phyloP scores from a whole-genome alignment of 108 stramenopile species.

The Cyclotella cryptica region DNA sequence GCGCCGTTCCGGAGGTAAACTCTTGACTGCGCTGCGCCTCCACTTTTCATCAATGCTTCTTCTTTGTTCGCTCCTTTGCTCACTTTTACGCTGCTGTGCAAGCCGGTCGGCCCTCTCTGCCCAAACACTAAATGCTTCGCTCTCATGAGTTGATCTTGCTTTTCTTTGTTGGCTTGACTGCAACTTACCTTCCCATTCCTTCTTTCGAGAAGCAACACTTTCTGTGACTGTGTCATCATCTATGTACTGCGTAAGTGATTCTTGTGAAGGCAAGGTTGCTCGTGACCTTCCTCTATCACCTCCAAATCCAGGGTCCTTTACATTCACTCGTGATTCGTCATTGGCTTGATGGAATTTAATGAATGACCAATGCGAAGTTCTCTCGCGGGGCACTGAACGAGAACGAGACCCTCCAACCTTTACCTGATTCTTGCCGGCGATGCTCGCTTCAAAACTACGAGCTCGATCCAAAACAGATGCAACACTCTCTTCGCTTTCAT shows the following conservation, averaged over 20 bases:
- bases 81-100: conserved; percentile 17
- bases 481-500: conserved; percentile 16
- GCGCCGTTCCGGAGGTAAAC: conserved; percentile 28
- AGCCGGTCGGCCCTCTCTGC: conserved; percentile 25
- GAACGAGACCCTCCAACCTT: conserved; percentile 2
- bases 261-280: not conserved
- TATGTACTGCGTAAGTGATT: not conserved
- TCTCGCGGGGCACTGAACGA: conserved; percentile 12
- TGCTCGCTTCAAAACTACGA: conserved; percentile 22
- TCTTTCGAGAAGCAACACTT: conserved; percentile 36
- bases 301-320: not conserved
- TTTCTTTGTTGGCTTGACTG: not conserved
- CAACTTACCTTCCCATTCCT: conserved; percentile 36
- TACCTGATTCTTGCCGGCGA: not conserved
- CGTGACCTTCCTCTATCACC: not conserved
- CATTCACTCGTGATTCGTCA: not conserved
- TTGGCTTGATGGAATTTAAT: not conserved
- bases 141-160: not conserved
- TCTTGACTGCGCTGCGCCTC: conserved; percentile 36
- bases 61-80: conserved; percentile 15
- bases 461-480: conserved; percentile 26
- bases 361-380: conserved; percentile 1
- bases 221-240: conserved; percentile 15
- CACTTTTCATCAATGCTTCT: conserved; percentile 30
- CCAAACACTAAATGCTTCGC: conserved; percentile 18